phyloP scores from a whole-genome alignment of 805 yeast genomes.

The Candida tammaniensis region DNA sequence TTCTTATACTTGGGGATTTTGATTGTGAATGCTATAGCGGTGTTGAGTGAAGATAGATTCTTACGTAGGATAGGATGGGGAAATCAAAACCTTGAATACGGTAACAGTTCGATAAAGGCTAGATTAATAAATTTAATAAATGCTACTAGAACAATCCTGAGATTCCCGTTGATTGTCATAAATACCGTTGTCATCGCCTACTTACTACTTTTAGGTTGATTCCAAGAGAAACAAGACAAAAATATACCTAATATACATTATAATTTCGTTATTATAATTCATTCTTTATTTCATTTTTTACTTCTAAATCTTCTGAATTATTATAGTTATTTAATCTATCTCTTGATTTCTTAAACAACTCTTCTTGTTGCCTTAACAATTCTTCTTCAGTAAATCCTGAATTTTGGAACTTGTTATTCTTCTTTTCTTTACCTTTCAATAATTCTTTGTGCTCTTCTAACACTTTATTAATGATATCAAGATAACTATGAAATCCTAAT shows the following conservation, averaged over 20 bases:
- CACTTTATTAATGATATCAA: constrained; percentile 76
- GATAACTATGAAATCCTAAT: constrained; percentile 81
- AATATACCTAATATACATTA: neutral
- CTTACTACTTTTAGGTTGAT: constrained; percentile 15
- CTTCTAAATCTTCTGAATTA: constrained; percentile 1
- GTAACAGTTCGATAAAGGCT: constrained; percentile 39
- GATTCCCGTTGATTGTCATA: constrained; percentile 70
- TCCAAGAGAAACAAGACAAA: neutral
- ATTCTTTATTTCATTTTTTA: constrained; percentile 3
- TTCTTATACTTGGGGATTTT: constrained; percentile 56
- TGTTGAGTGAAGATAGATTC: constrained; percentile 77
- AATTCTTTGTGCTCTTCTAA: constrained; percentile 84
- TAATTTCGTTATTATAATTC: constrained; percentile 6
- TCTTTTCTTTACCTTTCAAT: constrained; percentile 83
- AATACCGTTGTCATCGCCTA: constrained; percentile 66
- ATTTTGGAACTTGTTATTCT: constrained; percentile 88
- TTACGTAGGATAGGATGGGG: constrained; percentile 55
- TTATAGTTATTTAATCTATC: constrained; percentile 44
- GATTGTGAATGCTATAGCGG: constrained; percentile 71
- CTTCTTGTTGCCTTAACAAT: constrained; percentile 86
- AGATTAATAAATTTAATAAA: constrained; percentile 64
- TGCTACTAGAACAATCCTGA: constrained; percentile 71
- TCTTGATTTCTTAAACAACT: constrained; percentile 76
- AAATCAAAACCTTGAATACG: constrained; percentile 26
- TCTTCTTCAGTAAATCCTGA: constrained; percentile 93